These are phyloP conservation scores for Blastobotrys parvus DNA, from an alignment of 805 yeast genomes.

Conservation along the genomic window DNA sequence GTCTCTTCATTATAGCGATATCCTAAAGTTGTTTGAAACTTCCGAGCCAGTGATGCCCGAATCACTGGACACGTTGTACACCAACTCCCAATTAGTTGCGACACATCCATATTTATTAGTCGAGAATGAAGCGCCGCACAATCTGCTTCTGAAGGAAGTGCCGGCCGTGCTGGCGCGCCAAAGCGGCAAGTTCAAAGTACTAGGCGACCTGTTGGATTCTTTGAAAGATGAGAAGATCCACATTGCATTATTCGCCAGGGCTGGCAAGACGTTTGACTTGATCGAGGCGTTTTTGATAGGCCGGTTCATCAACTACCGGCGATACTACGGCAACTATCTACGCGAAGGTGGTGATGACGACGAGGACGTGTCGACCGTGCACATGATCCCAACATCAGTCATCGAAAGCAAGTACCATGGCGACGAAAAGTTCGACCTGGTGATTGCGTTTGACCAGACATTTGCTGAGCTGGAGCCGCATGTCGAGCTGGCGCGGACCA, in stretches of 20 bases:
- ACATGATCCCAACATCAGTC: constrained; percentile 36
- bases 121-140: constrained; percentile 78
- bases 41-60: constrained; percentile 55
- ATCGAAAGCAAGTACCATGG: constrained; percentile 18
- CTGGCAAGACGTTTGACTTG: constrained; percentile 63
- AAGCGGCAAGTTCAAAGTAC: constrained; percentile 73
- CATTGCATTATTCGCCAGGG: constrained; percentile 62
- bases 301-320: constrained; percentile 50
- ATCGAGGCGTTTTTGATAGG: constrained; percentile 77
- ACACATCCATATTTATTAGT: constrained; percentile 85
- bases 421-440: constrained; percentile 39
- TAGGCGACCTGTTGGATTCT: constrained; percentile 55
- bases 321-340: constrained; percentile 58
- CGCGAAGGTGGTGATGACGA: constrained; percentile 36
- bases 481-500: constrained; percentile 26
- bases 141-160: constrained; percentile 59
- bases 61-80: constrained; percentile 64
- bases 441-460: constrained; percentile 57
- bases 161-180: constrained; percentile 65
- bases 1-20: constrained; percentile 84
- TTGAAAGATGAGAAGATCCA: constrained; percentile 39
- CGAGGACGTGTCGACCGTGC: constrained; percentile 28
- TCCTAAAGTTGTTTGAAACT: constrained; percentile 74
- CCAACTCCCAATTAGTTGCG: constrained; percentile 70
- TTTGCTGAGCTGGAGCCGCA: constrained; percentile 37